Evolutionary conservation across 495 filamentous ascomycete species (phyloP).

Genomic region (Penicillium malachiteum): DNA sequence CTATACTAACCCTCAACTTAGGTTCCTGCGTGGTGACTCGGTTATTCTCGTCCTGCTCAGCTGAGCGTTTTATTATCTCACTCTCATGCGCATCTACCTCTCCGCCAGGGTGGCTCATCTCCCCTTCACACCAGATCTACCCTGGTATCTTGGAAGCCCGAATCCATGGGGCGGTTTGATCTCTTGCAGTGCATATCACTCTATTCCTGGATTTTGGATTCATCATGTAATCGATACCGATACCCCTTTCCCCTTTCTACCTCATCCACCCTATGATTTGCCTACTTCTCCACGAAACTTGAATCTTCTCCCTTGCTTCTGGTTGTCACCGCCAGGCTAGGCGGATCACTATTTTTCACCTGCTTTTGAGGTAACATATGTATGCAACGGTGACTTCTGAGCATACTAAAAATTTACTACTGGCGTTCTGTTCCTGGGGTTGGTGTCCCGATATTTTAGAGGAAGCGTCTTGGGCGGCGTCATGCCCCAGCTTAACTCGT

Average conservation of each 20-base stretch:
- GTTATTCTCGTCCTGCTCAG: constrained; percentile 92
- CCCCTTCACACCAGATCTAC: constrained; percentile 2
- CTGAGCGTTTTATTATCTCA: constrained; percentile 40
- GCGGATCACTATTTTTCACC: constrained; percentile 1
- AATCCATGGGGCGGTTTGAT: constrained; percentile 15
- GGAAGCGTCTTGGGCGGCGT: constrained; percentile 19
- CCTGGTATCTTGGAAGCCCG: constrained; percentile 9
- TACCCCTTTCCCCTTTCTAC: constrained; percentile 10
- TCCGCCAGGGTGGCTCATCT: constrained; percentile 18
- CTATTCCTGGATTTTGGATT: constrained; percentile 1
- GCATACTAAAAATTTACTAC: constrained; percentile 14
- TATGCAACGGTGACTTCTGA: constrained; percentile 11
- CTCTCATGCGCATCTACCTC: constrained; percentile 12
- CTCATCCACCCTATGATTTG: not conserved
- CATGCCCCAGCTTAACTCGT: constrained; percentile 15
- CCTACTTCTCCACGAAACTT: constrained; percentile 2
- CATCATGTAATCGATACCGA: constrained; percentile 27
- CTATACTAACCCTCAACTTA: constrained; percentile 31
- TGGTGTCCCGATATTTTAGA: constrained; percentile 12
- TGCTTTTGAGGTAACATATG: constrained; percentile 14
- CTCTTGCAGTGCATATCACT: constrained; percentile 17
- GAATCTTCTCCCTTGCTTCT: constrained; percentile 25
- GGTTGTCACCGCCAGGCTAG: constrained; percentile 12
- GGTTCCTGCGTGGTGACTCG: constrained; percentile 91
- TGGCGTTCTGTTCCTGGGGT: constrained; percentile 23